Percentiles rank a stretch among this genome's conserved stretches.
These are phyloP conservation scores for Eucalyptus cladocalyx DNA, from an alignment of 345 rosid genomes.

Conservation along the genomic window DNA sequence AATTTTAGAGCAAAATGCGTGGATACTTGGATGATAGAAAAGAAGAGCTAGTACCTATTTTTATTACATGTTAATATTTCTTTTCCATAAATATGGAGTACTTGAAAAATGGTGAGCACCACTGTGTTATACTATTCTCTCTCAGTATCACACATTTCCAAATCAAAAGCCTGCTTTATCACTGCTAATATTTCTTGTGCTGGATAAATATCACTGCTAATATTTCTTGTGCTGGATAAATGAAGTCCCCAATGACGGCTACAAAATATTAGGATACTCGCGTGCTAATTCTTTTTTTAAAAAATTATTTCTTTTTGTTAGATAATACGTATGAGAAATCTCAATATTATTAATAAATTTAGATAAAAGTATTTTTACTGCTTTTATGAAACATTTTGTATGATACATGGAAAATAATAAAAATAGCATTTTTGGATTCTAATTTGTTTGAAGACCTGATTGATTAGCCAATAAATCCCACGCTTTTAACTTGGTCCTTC, in stretches of 20 bases:
- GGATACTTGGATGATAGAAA: not conserved
- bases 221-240: not conserved
- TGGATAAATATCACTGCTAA: not conserved
- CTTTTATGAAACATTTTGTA: not conserved
- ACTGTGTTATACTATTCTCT: not conserved
- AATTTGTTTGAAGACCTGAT: not conserved
- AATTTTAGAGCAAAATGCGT: not conserved
- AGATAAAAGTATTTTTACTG: not conserved
- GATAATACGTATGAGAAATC: not conserved
- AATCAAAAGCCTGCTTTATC: not conserved
- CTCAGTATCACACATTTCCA: not conserved
- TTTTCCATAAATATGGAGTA: not conserved
- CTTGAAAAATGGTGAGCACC: not conserved
- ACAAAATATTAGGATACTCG: not conserved
- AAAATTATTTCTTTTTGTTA: not conserved
- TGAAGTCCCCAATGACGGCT: not conserved
- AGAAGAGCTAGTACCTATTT: not conserved
- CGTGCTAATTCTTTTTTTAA: not conserved
- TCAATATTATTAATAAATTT: not conserved
- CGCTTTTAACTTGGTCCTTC: not conserved
- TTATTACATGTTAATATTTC: not conserved
- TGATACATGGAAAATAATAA: not conserved
- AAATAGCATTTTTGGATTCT: not conserved
- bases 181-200: too few species aligned
- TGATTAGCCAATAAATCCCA: not conserved